phyloP scores from a whole-genome alignment of 345 rosid genomes.

The Cochlearia excelsa region DNA sequence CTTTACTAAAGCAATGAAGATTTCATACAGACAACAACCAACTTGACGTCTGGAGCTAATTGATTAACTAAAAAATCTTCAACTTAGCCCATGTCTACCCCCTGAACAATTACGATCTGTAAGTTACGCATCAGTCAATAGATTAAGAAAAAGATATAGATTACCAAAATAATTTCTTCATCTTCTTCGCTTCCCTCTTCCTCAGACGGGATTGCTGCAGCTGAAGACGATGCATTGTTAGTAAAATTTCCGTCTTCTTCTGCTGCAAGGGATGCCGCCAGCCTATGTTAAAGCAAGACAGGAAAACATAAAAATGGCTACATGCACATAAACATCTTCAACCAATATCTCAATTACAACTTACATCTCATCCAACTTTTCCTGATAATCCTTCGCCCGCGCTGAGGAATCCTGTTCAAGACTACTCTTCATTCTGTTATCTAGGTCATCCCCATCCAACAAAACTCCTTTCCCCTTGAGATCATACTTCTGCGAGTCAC shows the following conservation, averaged over 20 bases:
- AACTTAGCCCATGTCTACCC: constrained; percentile 5
- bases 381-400: constrained; percentile 39
- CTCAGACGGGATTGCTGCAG: constrained; percentile 41
- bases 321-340: constrained; percentile 15
- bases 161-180: constrained; percentile 48
- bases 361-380: constrained; percentile 70
- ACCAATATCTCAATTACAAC: constrained; percentile 27
- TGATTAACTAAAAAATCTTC: neutral
- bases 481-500: constrained; percentile 35
- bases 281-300: constrained; percentile 47
- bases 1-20: neutral
- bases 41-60: neutral
- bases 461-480: constrained; percentile 47
- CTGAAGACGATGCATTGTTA: constrained; percentile 44
- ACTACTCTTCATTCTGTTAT: constrained; percentile 21
- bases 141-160: neutral
- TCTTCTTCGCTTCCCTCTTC: constrained; percentile 51
- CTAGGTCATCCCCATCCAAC: constrained; percentile 31
- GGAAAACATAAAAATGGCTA: constrained; percentile 22
- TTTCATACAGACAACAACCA: constrained; percentile 7
- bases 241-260: constrained; percentile 43
- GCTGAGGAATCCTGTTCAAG: constrained; percentile 25
- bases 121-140: neutral
- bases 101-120: neutral
- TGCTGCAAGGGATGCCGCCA: constrained; percentile 60